Conservation (phyloP, 345 rosid species). For the Aquilaria sinensis region DNA sequence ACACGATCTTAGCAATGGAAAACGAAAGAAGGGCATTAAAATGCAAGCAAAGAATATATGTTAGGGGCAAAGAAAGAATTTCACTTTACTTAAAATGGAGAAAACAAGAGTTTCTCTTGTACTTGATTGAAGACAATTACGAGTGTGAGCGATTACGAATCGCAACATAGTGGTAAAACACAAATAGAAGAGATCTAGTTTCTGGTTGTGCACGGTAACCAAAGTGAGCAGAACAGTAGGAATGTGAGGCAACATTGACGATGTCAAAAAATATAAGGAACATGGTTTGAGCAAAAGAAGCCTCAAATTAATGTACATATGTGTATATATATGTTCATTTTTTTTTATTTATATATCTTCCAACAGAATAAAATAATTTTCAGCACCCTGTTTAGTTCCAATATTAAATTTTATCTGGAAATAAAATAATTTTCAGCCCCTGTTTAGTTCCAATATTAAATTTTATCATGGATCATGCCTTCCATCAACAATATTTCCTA, state of each 20-base stretch:
- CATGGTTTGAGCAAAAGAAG: conserved; percentile 37
- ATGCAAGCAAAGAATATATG: conserved; percentile 28
- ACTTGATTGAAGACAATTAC: too few relatives aligned
- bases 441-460: too few relatives aligned
- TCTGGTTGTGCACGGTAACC: conserved; percentile 22
- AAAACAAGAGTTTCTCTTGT: too few relatives aligned
- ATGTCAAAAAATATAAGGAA: conserved; percentile 52
- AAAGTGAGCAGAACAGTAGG: conserved; percentile 54
- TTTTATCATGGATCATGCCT: conserved; percentile 67
- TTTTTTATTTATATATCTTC: too few relatives aligned
- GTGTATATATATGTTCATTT: too few relatives aligned
- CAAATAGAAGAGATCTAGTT: too few relatives aligned
- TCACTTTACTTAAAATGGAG: not conserved
- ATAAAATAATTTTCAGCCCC: too few relatives aligned
- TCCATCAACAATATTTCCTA: conserved; percentile 49
- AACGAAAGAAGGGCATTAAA: not conserved
- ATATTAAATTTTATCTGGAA: too few relatives aligned
- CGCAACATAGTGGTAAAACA: not conserved
- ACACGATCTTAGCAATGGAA: conserved; percentile 8
- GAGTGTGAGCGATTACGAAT: too few relatives aligned
- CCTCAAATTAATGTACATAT: too few relatives aligned
- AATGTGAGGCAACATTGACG: conserved; percentile 42
- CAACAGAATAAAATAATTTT: too few relatives aligned
- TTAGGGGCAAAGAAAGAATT: not conserved
- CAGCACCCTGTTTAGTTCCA: too few relatives aligned